Evolutionary conservation across 1,139 yeast species (phyloP).

Genomic region (Candida dubliniensis): DNA sequence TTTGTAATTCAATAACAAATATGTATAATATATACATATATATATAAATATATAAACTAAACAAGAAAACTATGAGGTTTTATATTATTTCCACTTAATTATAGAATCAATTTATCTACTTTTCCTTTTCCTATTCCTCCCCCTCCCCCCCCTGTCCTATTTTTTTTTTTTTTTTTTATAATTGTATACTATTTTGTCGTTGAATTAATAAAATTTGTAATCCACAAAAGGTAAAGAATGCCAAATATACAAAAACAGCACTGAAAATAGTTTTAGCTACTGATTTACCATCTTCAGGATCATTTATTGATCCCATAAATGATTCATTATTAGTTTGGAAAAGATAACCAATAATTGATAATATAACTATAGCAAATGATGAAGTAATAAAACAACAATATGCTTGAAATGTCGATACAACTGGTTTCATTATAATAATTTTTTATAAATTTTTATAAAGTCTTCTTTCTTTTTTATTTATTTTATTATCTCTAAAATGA

Average conservation of each 20-base stretch:
- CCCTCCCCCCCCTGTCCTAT: too few species aligned
- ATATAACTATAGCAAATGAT: conserved; percentile 85
- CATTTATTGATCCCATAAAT: conserved; percentile 87
- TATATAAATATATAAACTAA: not conserved
- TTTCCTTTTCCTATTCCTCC: too few species aligned
- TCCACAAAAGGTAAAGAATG: conserved; percentile 86
- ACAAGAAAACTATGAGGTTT: not conserved
- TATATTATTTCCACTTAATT: too few species aligned
- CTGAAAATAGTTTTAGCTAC: conserved; percentile 89
- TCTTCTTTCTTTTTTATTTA: not conserved
- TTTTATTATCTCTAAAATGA: not conserved
- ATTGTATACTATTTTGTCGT: conserved; percentile 58
- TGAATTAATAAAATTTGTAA: conserved; percentile 68
- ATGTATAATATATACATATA: conserved; percentile 1
- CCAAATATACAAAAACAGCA: conserved; percentile 81
- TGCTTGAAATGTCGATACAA: conserved; percentile 67
- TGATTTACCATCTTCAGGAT: conserved; percentile 91
- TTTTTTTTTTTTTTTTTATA: too few species aligned
- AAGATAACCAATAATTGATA: conserved; percentile 78
- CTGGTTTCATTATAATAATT: conserved; percentile 30
- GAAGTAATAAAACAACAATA: conserved; percentile 94
- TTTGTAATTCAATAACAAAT: not conserved
- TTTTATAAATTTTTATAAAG: not conserved
- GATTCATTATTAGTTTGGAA: conserved; percentile 83
- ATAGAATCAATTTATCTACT: too few species aligned